Evolutionary conservation across 805 yeast genomes (phyloP).

Genomic region (Zygosaccharomyces rouxii): DNA sequence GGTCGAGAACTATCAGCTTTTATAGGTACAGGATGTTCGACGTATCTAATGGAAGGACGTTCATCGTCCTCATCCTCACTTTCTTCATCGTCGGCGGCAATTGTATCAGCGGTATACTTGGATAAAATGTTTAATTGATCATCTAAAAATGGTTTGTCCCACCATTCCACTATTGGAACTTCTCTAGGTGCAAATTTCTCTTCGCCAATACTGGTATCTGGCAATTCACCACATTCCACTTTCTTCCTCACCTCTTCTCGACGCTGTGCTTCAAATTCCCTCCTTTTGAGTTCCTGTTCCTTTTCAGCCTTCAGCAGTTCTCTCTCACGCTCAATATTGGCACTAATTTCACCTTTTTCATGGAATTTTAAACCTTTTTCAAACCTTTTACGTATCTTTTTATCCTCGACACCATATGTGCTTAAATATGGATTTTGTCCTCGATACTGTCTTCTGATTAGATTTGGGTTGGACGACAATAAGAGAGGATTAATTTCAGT

Average conservation of each 20-base stretch:
- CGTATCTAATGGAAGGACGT: slow-evolving; percentile 57
- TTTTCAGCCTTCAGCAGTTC: slow-evolving; percentile 3
- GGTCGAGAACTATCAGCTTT: slow-evolving; percentile 45
- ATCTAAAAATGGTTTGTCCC: slow-evolving; percentile 66
- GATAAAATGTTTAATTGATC: slow-evolving; percentile 33
- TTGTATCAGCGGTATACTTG: slow-evolving; percentile 35
- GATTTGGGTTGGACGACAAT: slow-evolving; percentile 28
- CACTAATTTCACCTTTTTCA: slow-evolving; percentile 47
- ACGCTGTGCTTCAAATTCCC: slow-evolving; percentile 37
- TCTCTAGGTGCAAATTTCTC: slow-evolving; percentile 41
- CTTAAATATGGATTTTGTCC: slow-evolving; percentile 32
- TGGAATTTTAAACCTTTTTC: slow-evolving; percentile 39
- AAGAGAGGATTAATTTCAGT: slow-evolving; percentile 32
- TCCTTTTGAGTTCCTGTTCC: slow-evolving; percentile 8
- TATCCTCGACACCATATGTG: slow-evolving; percentile 2
- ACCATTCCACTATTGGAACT: slow-evolving; percentile 81
- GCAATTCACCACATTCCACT: slow-evolving; percentile 41
- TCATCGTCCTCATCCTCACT: slow-evolving; percentile 32
- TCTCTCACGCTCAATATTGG: slow-evolving; percentile 17
- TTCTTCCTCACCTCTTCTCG: slow-evolving; percentile 11
- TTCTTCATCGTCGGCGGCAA: slow-evolving; percentile 24
- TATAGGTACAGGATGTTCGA: slow-evolving; percentile 78
- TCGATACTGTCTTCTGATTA: slow-evolving; percentile 23
- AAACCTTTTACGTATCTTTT: slow-evolving; percentile 13
- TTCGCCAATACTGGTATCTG: slow-evolving; percentile 55